Conservation (phyloP, 2,329 filamentous ascomycete species). For the Amylocarpus encephaloides region DNA sequence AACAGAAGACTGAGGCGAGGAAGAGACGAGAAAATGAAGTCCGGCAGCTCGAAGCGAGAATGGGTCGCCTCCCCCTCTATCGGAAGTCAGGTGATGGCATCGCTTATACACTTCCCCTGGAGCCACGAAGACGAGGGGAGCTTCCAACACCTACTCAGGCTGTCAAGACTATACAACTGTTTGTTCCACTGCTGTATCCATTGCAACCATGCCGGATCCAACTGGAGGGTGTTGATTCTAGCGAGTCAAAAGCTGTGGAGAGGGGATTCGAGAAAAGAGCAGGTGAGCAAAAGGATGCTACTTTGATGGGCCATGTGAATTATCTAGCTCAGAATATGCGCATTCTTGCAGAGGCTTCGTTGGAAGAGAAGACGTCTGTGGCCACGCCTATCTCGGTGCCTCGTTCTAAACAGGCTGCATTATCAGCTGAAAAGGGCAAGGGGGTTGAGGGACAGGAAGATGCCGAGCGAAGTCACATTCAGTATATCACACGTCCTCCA, state of each 20-base stretch:
- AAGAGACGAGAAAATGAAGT: conserved; percentile 58
- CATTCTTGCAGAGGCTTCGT: conserved; percentile 51
- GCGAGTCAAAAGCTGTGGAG: conserved; percentile 58
- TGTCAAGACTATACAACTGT: conserved; percentile 59
- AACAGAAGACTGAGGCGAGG: conserved; percentile 57
- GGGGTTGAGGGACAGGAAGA: conserved; percentile 24
- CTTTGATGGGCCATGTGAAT: conserved; percentile 68
- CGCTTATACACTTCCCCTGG: conserved; percentile 63
- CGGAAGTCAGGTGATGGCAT: conserved; percentile 63
- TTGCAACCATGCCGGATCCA: conserved; percentile 60
- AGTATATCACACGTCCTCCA: conserved; percentile 67
- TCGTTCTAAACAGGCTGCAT: not conserved
- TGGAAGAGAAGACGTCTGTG: conserved; percentile 21
- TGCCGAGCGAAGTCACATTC: conserved; percentile 56
- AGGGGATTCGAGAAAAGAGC: conserved; percentile 56
- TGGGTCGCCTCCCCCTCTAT: conserved; percentile 61
- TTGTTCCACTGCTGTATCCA: conserved; percentile 67
- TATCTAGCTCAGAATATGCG: conserved; percentile 68
- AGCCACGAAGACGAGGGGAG: conserved; percentile 53
- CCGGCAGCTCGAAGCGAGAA: conserved; percentile 67
- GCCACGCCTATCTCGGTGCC: conserved; percentile 4
- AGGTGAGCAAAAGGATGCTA: conserved; percentile 49
- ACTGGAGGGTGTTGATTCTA: conserved; percentile 55
- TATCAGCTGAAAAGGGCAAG: conserved; percentile 12
- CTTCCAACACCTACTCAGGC: conserved; percentile 55